A percentile compares a stretch with the other conserved stretches of the same genome.
Conservation (phyloP, 805 yeast species). For the Priceomyces melissophilus region DNA sequence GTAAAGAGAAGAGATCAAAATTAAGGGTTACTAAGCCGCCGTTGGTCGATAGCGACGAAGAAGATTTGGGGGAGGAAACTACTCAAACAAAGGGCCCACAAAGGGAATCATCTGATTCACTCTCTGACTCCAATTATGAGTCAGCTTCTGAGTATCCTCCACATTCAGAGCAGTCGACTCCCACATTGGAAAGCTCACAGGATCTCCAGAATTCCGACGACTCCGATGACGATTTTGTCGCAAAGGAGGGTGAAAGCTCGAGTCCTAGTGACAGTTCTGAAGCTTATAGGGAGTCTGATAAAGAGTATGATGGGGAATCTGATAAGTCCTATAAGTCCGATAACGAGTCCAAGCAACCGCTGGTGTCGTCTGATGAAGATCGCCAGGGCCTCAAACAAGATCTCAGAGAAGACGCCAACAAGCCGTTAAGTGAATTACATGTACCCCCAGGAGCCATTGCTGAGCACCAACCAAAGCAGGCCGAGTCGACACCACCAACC, state of each 20-base stretch:
- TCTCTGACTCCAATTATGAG: constrained; percentile 25
- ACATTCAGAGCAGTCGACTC: constrained; percentile 8
- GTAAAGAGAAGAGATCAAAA: constrained; percentile 35
- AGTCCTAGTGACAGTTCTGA: neutral
- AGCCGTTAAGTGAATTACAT: constrained; percentile 3
- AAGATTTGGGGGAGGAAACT: constrained; percentile 17
- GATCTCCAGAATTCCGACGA: constrained; percentile 6
- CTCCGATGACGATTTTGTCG: constrained; percentile 10
- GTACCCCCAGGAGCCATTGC: neutral
- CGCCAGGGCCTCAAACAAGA: constrained; percentile 11
- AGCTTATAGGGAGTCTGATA: no score
- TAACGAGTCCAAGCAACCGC: no score
- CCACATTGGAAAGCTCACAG: constrained; percentile 3
- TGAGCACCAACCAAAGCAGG: constrained; percentile 14
- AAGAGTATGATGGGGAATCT: no score
- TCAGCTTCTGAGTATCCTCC: constrained; percentile 30
- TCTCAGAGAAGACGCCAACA: constrained; percentile 16
- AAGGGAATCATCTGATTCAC: constrained; percentile 9
- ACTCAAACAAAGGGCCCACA: constrained; percentile 5
- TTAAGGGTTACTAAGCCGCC: constrained; percentile 18
- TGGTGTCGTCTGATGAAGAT: no score
- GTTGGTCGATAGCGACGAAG: constrained; percentile 19
- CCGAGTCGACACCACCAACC: constrained; percentile 31
- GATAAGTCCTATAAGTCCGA: no score
- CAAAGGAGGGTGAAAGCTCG: constrained; percentile 9